phyloP scores from a whole-genome alignment of 495 filamentous ascomycete species.

The Podospora didyma region DNA sequence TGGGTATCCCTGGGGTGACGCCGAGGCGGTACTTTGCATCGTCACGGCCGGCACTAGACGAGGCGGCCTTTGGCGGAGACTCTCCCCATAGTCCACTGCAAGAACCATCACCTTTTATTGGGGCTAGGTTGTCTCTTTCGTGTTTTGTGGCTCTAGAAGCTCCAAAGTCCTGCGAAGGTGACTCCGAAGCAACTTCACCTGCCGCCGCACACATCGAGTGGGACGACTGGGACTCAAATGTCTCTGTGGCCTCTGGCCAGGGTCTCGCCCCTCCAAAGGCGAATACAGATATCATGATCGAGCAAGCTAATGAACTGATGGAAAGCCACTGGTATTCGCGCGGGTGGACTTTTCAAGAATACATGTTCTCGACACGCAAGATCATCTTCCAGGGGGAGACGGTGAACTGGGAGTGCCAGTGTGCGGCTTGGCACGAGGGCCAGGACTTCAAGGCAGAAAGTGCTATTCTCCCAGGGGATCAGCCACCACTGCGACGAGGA shows the following conservation, averaged over 20 bases:
- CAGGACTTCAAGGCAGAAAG: not conserved
- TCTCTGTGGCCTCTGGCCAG: not conserved
- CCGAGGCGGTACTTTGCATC: not conserved
- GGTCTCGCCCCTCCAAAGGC: no score
- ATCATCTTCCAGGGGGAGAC: conserved; percentile 3
- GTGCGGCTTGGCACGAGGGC: not conserved
- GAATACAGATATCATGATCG: not conserved
- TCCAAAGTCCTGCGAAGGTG: no score
- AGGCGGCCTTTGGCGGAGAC: no score
- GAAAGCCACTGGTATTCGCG: not conserved
- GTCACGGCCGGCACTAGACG: no score
- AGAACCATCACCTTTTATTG: no score
- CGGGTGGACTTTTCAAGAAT: conserved; percentile 11
- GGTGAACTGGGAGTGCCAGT: conserved; percentile 3
- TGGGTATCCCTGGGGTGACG: not conserved
- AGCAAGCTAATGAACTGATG: not conserved
- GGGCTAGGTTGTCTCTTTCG: no score
- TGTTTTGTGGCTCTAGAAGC: no score
- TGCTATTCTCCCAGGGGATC: not conserved
- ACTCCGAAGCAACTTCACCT: no score
- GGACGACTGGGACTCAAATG: not conserved
- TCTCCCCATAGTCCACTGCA: not conserved
- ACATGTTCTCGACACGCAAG: conserved; percentile 3
- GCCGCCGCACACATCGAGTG: no score
- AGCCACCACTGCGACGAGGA: not conserved